phyloP scores from a whole-genome alignment of 1,284 basidiomycete genomes.

The Xerocomus amazonicus region DNA sequence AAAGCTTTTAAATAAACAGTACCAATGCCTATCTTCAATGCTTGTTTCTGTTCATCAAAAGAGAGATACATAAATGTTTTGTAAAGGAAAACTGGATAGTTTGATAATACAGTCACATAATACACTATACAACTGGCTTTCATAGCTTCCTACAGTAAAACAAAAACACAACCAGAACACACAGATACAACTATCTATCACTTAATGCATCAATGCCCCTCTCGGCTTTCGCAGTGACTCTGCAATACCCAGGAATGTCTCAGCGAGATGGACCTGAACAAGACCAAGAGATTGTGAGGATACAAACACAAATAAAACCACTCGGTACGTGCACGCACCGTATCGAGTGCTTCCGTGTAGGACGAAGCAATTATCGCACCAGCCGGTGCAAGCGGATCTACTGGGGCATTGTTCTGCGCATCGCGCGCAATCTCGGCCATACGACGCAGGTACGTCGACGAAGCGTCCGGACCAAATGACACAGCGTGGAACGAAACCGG shows the following conservation, averaged over 20 bases:
- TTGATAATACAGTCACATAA: no score
- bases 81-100: no score
- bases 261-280: slow-evolving; percentile 48
- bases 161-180: neutral
- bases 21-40: no score
- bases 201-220: slow-evolving; percentile 42
- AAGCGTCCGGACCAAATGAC: slow-evolving; percentile 46
- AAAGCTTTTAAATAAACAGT: no score
- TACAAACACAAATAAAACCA: neutral
- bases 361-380: slow-evolving; percentile 43
- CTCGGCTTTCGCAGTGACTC: slow-evolving; percentile 56
- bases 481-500: slow-evolving; percentile 58
- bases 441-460: slow-evolving; percentile 37
- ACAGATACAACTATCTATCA: no score
- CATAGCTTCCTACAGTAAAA: neutral
- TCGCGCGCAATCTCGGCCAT: slow-evolving; percentile 55
- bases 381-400: slow-evolving; percentile 40
- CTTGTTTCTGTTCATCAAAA: no score
- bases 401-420: slow-evolving; percentile 45
- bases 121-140: no score
- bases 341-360: slow-evolving; percentile 52
- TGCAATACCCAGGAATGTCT: slow-evolving; percentile 62
- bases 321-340: slow-evolving; percentile 35
- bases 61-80: no score
- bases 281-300: neutral